Conservation (phyloP, 805 yeast genomes). For the Starmera amethionina region DNA sequence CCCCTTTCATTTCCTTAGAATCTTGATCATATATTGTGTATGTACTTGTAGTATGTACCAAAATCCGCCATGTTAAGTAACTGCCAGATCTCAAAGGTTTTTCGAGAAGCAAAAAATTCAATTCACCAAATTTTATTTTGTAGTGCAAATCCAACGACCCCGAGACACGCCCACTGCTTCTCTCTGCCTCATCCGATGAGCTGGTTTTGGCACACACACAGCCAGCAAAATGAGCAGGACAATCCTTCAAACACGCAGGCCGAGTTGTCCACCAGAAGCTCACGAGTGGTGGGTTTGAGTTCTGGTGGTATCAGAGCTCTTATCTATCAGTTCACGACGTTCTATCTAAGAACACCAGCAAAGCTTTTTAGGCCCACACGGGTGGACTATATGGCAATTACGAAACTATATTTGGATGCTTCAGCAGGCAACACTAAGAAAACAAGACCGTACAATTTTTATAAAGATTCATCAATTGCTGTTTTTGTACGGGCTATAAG, state of each 20-base stretch:
- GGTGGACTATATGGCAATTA: constrained; percentile 73
- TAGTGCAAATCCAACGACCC: background rate
- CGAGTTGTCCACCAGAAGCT: constrained; percentile 27
- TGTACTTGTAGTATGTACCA: too few relatives aligned
- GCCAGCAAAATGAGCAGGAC: background rate
- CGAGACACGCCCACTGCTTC: background rate
- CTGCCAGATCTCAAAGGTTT: background rate
- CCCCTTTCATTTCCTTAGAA: background rate
- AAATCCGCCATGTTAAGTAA: background rate
- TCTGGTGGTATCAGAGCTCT: constrained; percentile 84
- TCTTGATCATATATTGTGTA: too few relatives aligned
- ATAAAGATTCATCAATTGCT: constrained; percentile 69
- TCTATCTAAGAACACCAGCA: constrained; percentile 73
- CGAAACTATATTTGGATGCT: constrained; percentile 41
- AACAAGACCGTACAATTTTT: constrained; percentile 38
- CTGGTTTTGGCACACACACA: background rate
- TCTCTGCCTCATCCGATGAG: background rate
- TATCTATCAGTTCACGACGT: constrained; percentile 64
- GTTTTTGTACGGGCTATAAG: constrained; percentile 60
- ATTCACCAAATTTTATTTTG: background rate
- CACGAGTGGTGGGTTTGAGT: constrained; percentile 60
- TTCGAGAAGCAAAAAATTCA: background rate
- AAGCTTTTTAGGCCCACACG: constrained; percentile 86
- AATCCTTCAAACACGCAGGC: background rate
- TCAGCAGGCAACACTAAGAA: constrained; percentile 25